These are phyloP conservation scores for Candida vartiovaarae DNA, from an alignment of 805 yeast genomes.

Conservation along the genomic window DNA sequence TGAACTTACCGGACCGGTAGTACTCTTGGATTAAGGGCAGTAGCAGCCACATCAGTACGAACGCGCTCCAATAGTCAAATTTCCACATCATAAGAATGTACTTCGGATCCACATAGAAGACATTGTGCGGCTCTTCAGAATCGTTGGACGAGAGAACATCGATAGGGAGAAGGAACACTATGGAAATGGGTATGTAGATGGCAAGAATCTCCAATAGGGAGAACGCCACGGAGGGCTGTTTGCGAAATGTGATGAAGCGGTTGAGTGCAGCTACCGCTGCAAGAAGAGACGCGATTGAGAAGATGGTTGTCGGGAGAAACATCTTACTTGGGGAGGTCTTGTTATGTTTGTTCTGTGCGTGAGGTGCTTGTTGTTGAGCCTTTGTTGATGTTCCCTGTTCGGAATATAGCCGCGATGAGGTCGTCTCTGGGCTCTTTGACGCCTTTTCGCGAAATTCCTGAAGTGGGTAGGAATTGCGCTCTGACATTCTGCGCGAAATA, in stretches of 20 bases:
- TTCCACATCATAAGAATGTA: conserved; percentile 60
- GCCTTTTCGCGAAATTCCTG: no score
- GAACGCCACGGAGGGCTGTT: conserved; percentile 19
- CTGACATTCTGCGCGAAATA: no score
- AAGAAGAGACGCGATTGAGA: conserved; percentile 14
- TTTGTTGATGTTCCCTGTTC: no score
- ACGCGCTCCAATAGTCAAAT: conserved; percentile 73
- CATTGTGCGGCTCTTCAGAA: conserved; percentile 20
- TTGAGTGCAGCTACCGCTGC: conserved; percentile 15
- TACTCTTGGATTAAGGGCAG: conserved; percentile 70
- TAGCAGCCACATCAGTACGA: conserved; percentile 69
- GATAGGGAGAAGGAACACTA: conserved; percentile 64
- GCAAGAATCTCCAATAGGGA: conserved; percentile 37
- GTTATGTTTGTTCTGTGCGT: no score
- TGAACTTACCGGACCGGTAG: conserved; percentile 62
- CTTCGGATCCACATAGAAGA: conserved; percentile 43
- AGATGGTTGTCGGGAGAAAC: conserved; percentile 17
- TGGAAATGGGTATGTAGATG: conserved; percentile 68
- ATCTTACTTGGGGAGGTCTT: conserved; percentile 1
- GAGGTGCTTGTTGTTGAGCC: no score
- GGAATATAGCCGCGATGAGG: no score
- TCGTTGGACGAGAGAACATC: conserved; percentile 52
- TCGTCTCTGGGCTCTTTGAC: no score
- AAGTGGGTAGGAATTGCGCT: no score
- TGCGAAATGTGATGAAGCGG: conserved; percentile 12